Percentiles rank a stretch among this genome's conserved stretches.
These are phyloP conservation scores for Gracilaria domingensis DNA, from an alignment of 23 red algal genomes.

Conservation along the genomic window DNA sequence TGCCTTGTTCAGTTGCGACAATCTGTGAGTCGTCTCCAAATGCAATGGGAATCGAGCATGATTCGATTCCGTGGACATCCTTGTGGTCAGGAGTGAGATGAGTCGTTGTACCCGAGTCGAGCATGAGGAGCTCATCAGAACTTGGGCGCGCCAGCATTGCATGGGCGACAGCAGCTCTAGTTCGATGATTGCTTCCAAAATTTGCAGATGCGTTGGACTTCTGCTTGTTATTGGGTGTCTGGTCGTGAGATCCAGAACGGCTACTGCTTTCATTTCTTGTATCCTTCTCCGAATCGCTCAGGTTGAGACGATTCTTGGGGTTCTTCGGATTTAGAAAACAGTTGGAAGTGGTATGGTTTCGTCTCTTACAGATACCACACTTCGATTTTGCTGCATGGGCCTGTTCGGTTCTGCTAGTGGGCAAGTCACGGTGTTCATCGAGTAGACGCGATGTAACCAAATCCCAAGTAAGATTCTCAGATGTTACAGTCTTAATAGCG, in stretches of 20 bases:
- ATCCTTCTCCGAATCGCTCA: background rate
- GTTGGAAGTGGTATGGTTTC: background rate
- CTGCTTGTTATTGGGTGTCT: too few species aligned
- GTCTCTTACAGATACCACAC: slow-evolving; percentile 34
- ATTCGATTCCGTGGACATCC: background rate
- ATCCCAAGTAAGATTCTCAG: background rate
- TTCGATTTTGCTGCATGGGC: slow-evolving; percentile 21
- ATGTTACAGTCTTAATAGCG: slow-evolving; percentile 17
- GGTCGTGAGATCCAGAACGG: too few species aligned
- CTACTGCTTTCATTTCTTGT: background rate
- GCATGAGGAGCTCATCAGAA: background rate
- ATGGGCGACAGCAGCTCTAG: background rate
- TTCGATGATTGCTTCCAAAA: background rate
- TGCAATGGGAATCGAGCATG: slow-evolving; percentile 22
- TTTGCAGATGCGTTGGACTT: background rate
- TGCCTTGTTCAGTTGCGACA: slow-evolving; percentile 6
- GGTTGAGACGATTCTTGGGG: background rate
- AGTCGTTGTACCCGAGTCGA: slow-evolving; percentile 37
- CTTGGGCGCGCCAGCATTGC: background rate
- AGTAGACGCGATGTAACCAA: background rate
- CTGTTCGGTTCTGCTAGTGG: background rate
- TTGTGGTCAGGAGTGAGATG: background rate
- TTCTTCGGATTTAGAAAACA: slow-evolving; percentile 14
- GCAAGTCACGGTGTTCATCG: background rate
- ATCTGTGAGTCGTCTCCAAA: slow-evolving; percentile 47